These are phyloP conservation scores for Quercus berberidifolia DNA, from an alignment of 306 rosid genomes.

Conservation along the genomic window DNA sequence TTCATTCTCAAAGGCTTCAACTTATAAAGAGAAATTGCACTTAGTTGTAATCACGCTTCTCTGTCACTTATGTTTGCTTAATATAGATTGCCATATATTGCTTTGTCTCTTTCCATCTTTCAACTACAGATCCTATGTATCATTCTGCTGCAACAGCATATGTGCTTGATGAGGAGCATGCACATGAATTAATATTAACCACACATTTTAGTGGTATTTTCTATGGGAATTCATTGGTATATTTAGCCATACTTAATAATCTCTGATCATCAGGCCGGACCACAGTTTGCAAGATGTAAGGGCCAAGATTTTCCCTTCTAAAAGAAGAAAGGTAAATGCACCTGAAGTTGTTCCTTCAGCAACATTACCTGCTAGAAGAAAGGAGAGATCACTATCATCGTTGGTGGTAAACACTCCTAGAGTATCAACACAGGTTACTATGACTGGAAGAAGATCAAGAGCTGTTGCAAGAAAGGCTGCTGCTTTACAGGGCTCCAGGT, in stretches of 20 bases:
- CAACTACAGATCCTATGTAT: background rate
- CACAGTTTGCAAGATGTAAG: conserved; percentile 84
- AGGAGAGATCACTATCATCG: conserved; percentile 94
- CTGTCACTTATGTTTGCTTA: background rate
- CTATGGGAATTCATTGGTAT: conserved; percentile 7
- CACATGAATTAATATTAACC: conserved; percentile 15
- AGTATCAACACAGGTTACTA: conserved; percentile 62
- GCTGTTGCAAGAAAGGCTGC: conserved; percentile 70
- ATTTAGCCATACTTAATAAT: conserved; percentile 19
- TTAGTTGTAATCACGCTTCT: background rate
- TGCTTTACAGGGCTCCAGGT: conserved; percentile 50
- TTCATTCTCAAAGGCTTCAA: background rate
- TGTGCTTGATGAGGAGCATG: background rate
- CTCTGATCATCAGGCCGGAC: conserved; percentile 75
- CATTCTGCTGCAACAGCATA: background rate
- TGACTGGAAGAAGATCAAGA: conserved; percentile 83
- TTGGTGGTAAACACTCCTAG: conserved; percentile 88
- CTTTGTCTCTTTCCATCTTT: background rate
- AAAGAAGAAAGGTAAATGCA: conserved; percentile 57
- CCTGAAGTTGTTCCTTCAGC: conserved; percentile 55
- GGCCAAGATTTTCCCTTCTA: conserved; percentile 75
- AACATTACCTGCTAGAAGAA: conserved; percentile 70
- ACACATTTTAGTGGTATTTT: background rate
- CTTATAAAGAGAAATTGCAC: background rate
- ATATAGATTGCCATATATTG: background rate